Conservation (phyloP, 768 basidiomycete species). For the Leccinellum rugosiceps region DNA sequence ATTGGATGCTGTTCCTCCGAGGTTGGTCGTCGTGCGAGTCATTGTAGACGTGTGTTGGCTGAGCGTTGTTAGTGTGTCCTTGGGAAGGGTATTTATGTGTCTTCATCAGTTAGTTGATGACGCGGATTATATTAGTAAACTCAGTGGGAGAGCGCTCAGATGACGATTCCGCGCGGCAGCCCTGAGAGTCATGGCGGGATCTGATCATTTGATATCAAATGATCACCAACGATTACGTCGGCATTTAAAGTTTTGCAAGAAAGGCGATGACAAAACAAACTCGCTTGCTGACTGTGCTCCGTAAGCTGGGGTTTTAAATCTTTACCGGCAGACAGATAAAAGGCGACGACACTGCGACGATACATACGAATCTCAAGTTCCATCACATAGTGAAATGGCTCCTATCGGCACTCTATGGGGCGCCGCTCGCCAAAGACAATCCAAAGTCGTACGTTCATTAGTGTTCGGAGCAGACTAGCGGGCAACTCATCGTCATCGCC, state of each 20-base stretch:
- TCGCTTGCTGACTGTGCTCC: background rate
- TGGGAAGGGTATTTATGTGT: background rate
- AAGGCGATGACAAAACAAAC: background rate
- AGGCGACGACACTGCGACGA: no score
- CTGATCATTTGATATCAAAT: no score
- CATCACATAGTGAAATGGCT: slow-evolving; percentile 6
- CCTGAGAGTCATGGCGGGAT: no score
- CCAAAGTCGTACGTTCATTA: slow-evolving; percentile 20
- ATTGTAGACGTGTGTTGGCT: slow-evolving; percentile 15
- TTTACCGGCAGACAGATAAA: background rate
- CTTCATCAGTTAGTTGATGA: background rate
- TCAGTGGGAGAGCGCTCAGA: no score
- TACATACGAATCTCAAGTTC: no score
- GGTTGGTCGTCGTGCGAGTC: slow-evolving; percentile 28
- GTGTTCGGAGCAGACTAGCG: background rate
- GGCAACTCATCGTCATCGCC: background rate
- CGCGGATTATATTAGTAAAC: background rate
- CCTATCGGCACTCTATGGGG: slow-evolving; percentile 21
- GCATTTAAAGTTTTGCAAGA: no score
- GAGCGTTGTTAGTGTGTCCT: background rate
- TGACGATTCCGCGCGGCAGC: no score
- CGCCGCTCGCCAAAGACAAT: slow-evolving; percentile 16
- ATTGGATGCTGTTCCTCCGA: slow-evolving; percentile 38
- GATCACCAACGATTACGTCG: no score
- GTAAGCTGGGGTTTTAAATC: background rate